Evolutionary conservation across 148 eudicot genomes (phyloP).

Genomic region (Limonium bicolor): DNA sequence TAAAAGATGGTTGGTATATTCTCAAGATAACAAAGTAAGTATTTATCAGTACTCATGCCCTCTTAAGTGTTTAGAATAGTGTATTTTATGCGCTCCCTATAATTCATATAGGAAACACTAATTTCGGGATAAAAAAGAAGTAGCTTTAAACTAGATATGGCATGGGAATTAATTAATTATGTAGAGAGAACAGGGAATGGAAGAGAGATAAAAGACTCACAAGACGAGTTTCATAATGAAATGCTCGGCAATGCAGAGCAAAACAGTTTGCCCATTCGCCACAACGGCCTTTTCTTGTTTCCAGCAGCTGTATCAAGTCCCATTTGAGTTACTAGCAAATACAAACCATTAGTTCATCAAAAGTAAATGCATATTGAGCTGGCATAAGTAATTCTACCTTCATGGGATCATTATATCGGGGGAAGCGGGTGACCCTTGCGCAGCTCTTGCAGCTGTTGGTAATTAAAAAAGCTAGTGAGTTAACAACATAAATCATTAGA

Average conservation of each 20-base stretch:
- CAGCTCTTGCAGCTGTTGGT: constrained; percentile 59
- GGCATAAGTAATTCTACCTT: constrained; percentile 30
- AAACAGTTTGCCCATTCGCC: constrained; percentile 99
- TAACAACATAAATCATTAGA: constrained; percentile 3
- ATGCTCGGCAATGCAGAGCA: constrained; percentile 83
- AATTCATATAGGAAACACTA: too few relatives aligned
- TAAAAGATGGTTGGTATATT: too few relatives aligned
- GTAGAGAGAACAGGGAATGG: neutral
- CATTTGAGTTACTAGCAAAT: too few relatives aligned
- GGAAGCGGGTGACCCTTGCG: constrained; percentile 73
- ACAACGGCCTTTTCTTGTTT: constrained; percentile 94
- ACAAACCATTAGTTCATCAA: too few relatives aligned
- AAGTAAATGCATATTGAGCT: neutral
- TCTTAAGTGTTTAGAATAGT: too few relatives aligned
- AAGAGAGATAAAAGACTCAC: constrained; percentile 34
- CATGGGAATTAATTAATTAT: neutral
- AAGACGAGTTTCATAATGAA: constrained; percentile 86
- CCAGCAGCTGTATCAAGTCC: constrained; percentile 94
- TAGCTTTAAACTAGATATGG: neutral
- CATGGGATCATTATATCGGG: constrained; percentile 81
- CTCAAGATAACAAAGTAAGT: too few relatives aligned
- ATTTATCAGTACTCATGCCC: too few relatives aligned
- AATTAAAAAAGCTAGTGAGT: constrained; percentile 8
- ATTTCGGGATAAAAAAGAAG: too few relatives aligned
- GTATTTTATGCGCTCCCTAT: too few relatives aligned